Conservation (phyloP, 257 asterid species). For the Solanum okadae region DNA sequence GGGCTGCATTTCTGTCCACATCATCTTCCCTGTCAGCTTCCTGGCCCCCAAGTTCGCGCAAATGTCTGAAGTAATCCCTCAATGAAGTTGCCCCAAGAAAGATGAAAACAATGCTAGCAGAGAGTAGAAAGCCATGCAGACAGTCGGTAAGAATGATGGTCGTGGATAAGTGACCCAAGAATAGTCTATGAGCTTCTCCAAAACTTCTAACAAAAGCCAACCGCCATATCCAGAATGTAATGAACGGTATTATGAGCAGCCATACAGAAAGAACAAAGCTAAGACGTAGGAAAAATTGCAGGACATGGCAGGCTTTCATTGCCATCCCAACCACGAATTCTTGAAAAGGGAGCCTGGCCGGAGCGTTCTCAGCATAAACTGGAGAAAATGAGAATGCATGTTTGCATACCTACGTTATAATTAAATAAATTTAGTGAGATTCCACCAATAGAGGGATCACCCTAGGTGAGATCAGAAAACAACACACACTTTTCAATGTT, state of each 20-base stretch:
- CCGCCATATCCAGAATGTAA: slow-evolving; percentile 99
- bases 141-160: slow-evolving; percentile 87
- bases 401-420: slow-evolving; percentile 71
- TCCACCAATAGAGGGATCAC: background rate
- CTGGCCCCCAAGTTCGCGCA: slow-evolving; percentile 91
- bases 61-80: slow-evolving; percentile 90
- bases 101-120: slow-evolving; percentile 94
- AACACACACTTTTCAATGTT: background rate
- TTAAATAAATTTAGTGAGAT: background rate
- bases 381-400: slow-evolving; percentile 97
- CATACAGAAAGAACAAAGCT: slow-evolving; percentile 93
- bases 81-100: slow-evolving; percentile 98
- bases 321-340: slow-evolving; percentile 87
- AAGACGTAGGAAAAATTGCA: slow-evolving; percentile 84
- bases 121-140: slow-evolving; percentile 91
- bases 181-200: slow-evolving; percentile 82
- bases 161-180: slow-evolving; percentile 79
- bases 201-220: slow-evolving; percentile 88
- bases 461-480: background rate
- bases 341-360: slow-evolving; percentile 81
- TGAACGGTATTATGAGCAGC: slow-evolving; percentile 93
- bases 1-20: slow-evolving; percentile 90
- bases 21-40: slow-evolving; percentile 95
- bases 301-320: slow-evolving; percentile 87
- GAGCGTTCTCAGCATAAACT: slow-evolving; percentile 92